These are phyloP conservation scores for Lizonia empirigonia DNA, from an alignment of 2,329 filamentous ascomycete species.

Conservation along the genomic window DNA sequence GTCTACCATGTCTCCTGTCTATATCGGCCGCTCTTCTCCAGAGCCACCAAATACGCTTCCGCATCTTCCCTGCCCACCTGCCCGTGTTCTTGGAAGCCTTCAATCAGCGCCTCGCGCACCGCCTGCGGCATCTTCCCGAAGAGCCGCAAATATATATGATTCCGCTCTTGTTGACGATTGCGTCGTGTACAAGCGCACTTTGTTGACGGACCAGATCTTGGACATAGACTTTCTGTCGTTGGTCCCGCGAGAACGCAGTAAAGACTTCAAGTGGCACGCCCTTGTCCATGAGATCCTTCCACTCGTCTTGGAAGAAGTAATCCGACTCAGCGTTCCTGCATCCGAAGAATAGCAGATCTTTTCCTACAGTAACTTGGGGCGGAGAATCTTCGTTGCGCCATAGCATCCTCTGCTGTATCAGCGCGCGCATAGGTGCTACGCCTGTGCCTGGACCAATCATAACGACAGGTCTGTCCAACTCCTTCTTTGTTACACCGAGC, in stretches of 20 bases:
- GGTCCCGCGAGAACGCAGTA: constrained; percentile 73
- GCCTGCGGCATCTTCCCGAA: constrained; percentile 75
- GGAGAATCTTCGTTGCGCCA: constrained; percentile 43
- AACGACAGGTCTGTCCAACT: constrained; percentile 66
- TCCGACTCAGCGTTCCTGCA: constrained; percentile 76
- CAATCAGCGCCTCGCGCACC: constrained; percentile 69
- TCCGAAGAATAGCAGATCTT: constrained; percentile 76
- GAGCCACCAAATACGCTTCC: constrained; percentile 59
- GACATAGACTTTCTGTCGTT: constrained; percentile 67
- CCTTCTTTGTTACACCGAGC: constrained; percentile 46
- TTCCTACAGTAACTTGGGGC: constrained; percentile 4
- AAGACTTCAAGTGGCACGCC: constrained; percentile 59
- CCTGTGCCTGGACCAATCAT: constrained; percentile 87
- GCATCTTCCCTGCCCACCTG: constrained; percentile 55
- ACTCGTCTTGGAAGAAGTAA: constrained; percentile 82
- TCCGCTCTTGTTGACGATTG: constrained; percentile 59
- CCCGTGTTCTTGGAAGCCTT: constrained; percentile 59
- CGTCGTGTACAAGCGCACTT: constrained; percentile 54
- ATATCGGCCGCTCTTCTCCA: constrained; percentile 68
- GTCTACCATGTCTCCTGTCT: constrained; percentile 73
- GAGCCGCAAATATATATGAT: constrained; percentile 65
- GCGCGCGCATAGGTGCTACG: constrained; percentile 79
- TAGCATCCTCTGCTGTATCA: constrained; percentile 72
- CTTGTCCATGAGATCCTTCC: constrained; percentile 57
- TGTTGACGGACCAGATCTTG: constrained; percentile 66